Evolutionary conservation across 495 filamentous ascomycete species (phyloP), one percentile per base, ranked within the genome.

Genomic region (Physcia stellaris): DNA sequence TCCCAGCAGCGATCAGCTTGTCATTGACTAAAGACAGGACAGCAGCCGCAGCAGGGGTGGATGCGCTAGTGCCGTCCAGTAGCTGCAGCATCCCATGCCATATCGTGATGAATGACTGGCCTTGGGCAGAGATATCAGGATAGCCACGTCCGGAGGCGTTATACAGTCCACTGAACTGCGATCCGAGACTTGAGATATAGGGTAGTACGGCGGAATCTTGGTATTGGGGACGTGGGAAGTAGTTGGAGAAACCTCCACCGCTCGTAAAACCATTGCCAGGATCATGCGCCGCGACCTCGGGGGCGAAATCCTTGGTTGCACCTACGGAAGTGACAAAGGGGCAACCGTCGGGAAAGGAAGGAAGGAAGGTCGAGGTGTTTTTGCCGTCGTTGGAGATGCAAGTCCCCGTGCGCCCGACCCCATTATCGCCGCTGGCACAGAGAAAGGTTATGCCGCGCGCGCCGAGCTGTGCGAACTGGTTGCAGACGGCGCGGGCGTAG

Each of bases 281-380:
- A 28, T 52, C 46, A 41, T 53, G 66, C 7, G 59, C 55, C 4
- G 64, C 75, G 4, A 58, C 46, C 48, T 86, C 80, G 16, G 81
- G 80, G 4, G 54, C 48, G 16, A 67, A 61, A 36, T 61, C 49
- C 19, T 59, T 56, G 1, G 79, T 85, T n/a, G 71, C 80, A 2
- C 81, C 77, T 20, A 84, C 79, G 1, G 77, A 55, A 2, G 81
- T 86, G 3, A 85, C 70, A 51, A 73, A 87, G 0, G 82, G 81
- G 51, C 82, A 86, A 20, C 68, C 55, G 4, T 71, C 79, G 0
- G 82, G 82, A 66, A 85, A 86, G 17, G 67, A 70, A 5, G 80
- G 71, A 2, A 72, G 65, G 64, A 84, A 85, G 33, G 68, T 67
- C 0, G 73, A 74, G 1, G 61, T 60, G 53, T 82, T 81, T 36